phyloP scores from a whole-genome alignment of 805 yeast genomes.

The Myxozyma neotropica region DNA sequence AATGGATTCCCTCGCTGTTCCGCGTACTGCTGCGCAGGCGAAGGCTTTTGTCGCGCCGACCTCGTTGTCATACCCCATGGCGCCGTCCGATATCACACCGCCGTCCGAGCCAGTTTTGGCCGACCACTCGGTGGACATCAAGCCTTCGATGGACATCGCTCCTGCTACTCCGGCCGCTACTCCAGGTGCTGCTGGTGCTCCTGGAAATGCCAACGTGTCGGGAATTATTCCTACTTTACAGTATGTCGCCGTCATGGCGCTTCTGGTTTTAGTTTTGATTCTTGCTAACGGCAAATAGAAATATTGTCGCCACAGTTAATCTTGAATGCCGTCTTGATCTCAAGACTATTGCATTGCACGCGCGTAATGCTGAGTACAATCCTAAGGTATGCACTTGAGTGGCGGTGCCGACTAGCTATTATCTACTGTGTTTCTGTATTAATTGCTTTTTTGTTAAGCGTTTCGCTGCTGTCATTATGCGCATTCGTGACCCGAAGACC shows the following conservation, averaged over 20 bases:
- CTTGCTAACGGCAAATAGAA: conserved; percentile 39
- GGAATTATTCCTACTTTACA: conserved; percentile 92
- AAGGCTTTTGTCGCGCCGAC: conserved; percentile 69
- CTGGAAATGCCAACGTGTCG: conserved; percentile 68
- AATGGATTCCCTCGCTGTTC: conserved; percentile 75
- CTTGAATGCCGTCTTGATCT: conserved; percentile 93
- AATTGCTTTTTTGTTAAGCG: conserved; percentile 54
- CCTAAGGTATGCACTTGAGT: conserved; percentile 60
- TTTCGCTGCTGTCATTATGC: conserved; percentile 99
- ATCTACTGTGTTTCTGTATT: too few species aligned
- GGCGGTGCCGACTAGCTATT: too few species aligned
- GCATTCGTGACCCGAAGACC: conserved; percentile 98
- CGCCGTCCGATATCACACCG: conserved; percentile 43
- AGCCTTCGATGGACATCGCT: conserved; percentile 28
- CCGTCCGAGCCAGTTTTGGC: conserved; percentile 9
- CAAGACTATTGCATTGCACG: conserved; percentile 96
- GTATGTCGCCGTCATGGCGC: conserved; percentile 10
- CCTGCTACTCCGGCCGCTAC: conserved; percentile 30
- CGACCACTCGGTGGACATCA: conserved; percentile 32
- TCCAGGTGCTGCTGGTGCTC: conserved; percentile 22
- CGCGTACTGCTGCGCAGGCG: conserved; percentile 77
- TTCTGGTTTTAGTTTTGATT: neutral
- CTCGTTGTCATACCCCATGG: conserved; percentile 65
- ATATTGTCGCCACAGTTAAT: conserved; percentile 97
- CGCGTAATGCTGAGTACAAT: conserved; percentile 98